phyloP scores from a whole-genome alignment of 1,284 basidiomycete genomes.

The Trametes sp. region DNA sequence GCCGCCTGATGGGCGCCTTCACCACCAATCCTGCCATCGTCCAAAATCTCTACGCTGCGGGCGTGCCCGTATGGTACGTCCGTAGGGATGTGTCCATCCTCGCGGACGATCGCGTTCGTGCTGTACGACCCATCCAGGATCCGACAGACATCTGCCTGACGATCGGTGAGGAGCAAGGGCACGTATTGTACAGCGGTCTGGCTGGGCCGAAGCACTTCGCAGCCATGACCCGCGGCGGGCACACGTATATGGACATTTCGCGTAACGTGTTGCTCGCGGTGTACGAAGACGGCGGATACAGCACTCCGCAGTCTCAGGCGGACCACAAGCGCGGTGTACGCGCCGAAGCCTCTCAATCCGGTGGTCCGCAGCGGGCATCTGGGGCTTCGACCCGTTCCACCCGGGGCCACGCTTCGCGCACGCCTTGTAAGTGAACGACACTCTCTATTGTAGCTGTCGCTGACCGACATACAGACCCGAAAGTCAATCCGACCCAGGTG shows the following conservation, averaged over 20 bases:
- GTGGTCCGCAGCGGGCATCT: too few species aligned
- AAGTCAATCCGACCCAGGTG: not conserved
- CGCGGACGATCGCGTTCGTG: not conserved
- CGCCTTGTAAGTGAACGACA: not conserved
- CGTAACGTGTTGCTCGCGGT: not conserved
- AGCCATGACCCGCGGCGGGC: not conserved
- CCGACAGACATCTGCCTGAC: not conserved
- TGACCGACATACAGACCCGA: not conserved
- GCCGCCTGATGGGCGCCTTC: slow-evolving; percentile 15
- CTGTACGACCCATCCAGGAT: not conserved
- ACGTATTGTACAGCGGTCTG: not conserved
- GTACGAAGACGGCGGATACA: not conserved
- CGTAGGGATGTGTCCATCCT: slow-evolving; percentile 1
- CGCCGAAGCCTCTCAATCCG: not conserved
- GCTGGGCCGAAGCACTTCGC: not conserved
- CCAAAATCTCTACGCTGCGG: slow-evolving; percentile 4
- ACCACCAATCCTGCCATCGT: slow-evolving; percentile 9
- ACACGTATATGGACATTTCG: slow-evolving; percentile 13
- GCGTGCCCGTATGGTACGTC: slow-evolving; percentile 21
- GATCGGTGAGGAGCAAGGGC: not conserved
- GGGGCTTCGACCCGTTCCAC: not conserved
- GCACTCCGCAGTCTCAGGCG: not conserved
- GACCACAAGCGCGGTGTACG: not conserved
- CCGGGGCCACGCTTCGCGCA: not conserved
- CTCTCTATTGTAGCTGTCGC: not conserved